Evolutionary conservation across 345 rosid species (phyloP).

Genomic region (Pelargonium nanum): DNA sequence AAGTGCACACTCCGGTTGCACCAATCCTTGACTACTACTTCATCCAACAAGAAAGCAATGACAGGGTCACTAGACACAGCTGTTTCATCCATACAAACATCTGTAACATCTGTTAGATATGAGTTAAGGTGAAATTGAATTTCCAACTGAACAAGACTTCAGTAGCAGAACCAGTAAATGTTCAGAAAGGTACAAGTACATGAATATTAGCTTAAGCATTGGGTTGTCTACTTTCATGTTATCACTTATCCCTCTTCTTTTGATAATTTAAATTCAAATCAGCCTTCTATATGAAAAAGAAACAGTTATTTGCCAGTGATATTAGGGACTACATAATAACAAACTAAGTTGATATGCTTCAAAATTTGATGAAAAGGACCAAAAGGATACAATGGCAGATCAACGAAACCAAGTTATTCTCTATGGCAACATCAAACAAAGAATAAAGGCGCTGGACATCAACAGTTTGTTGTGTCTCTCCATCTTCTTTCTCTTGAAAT

Average conservation of each 20-base stretch:
- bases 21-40: slow-evolving; percentile 98
- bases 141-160: slow-evolving; percentile 6
- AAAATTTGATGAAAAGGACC: neutral
- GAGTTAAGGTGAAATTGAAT: slow-evolving; percentile 35
- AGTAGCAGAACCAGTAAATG: slow-evolving; percentile 7
- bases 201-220: neutral
- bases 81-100: slow-evolving; percentile 95
- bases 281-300: too few relatives aligned
- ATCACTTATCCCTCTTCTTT: neutral
- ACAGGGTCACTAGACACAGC: slow-evolving; percentile 97
- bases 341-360: too few relatives aligned
- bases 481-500: slow-evolving; percentile 49
- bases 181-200: neutral
- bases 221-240: neutral
- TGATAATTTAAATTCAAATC: too few relatives aligned
- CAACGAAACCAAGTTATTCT: slow-evolving; percentile 71
- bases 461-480: slow-evolving; percentile 42
- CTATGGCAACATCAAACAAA: slow-evolving; percentile 80
- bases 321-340: neutral
- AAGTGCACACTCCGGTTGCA: slow-evolving; percentile 41
- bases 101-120: slow-evolving; percentile 65
- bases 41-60: slow-evolving; percentile 93
- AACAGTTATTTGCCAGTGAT: neutral
- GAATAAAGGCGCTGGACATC: slow-evolving; percentile 83
- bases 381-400: slow-evolving; percentile 88